Percentiles rank a stretch among this genome's conserved stretches.
These are phyloP conservation scores for Martensiomyces pterosporus DNA, from an alignment of 192 early-diverging fungal genomes.

Conservation along the genomic window DNA sequence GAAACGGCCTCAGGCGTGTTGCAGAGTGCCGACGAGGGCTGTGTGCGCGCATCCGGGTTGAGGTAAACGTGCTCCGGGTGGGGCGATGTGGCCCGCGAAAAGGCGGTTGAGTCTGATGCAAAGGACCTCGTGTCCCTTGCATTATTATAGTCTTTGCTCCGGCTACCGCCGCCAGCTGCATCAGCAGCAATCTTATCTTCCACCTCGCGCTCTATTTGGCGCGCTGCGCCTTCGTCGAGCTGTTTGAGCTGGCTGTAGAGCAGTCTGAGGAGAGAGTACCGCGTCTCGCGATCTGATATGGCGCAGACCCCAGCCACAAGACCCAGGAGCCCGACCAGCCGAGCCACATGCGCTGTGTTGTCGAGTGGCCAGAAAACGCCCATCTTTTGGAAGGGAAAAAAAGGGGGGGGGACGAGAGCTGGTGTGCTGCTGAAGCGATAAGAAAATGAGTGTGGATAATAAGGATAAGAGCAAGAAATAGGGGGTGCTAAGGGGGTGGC, in stretches of 20 bases:
- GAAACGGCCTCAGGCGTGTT: constrained; percentile 28
- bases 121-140: constrained; percentile 36
- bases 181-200: too few species aligned
- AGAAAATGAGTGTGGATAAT: too few species aligned
- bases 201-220: constrained; percentile 15
- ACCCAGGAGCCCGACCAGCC: constrained; percentile 29
- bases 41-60: not conserved
- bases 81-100: constrained; percentile 35
- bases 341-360: constrained; percentile 10
- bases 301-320: constrained; percentile 38
- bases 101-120: constrained; percentile 48
- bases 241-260: constrained; percentile 30
- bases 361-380: constrained; percentile 44
- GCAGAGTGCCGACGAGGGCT: constrained; percentile 26
- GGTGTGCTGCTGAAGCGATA: too few species aligned
- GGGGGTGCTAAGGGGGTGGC: too few species aligned
- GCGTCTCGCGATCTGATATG: constrained; percentile 34
- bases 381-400: too few species aligned
- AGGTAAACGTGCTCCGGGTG: not conserved
- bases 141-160: constrained; percentile 2
- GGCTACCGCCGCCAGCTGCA: not conserved
- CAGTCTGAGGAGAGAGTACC: constrained; percentile 25
- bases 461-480: too few species aligned
- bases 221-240: constrained; percentile 30
- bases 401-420: too few species aligned